Evolutionary conservation across 345 rosid species (phyloP).

Genomic region (Populus deltoides): DNA sequence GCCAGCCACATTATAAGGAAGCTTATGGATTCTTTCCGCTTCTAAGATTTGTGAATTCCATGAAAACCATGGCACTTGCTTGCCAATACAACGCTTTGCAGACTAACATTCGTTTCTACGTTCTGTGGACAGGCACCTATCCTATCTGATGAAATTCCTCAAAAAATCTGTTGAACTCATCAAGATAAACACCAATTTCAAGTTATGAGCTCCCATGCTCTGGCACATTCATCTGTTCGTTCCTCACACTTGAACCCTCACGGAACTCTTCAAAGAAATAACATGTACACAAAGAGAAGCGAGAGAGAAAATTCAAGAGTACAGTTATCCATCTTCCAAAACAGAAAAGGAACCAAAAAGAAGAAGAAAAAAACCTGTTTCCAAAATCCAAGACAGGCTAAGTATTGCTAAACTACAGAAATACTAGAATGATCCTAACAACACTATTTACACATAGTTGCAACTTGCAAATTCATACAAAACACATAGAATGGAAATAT

Average conservation of each 20-base stretch:
- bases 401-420: not conserved
- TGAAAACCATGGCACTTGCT: constrained; percentile 37
- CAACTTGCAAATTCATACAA: not conserved
- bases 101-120: not conserved
- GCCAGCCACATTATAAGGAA: constrained; percentile 13
- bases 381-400: not conserved
- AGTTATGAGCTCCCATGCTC: not conserved
- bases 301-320: not conserved
- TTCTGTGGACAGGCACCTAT: not conserved
- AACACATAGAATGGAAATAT: not conserved
- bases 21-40: constrained; percentile 21
- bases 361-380: not conserved
- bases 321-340: not conserved
- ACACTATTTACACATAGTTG: not conserved
- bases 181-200: not conserved
- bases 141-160: not conserved
- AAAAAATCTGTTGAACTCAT: not conserved
- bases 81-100: constrained; percentile 20
- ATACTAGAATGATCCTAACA: not conserved
- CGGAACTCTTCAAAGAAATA: not conserved
- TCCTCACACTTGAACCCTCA: not conserved
- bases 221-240: not conserved
- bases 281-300: not conserved
- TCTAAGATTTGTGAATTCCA: constrained; percentile 34
- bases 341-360: not conserved